These are phyloP conservation scores for Pyrenochaeta sp. DNA, from an alignment of 2,329 filamentous ascomycete species.

Conservation along the genomic window DNA sequence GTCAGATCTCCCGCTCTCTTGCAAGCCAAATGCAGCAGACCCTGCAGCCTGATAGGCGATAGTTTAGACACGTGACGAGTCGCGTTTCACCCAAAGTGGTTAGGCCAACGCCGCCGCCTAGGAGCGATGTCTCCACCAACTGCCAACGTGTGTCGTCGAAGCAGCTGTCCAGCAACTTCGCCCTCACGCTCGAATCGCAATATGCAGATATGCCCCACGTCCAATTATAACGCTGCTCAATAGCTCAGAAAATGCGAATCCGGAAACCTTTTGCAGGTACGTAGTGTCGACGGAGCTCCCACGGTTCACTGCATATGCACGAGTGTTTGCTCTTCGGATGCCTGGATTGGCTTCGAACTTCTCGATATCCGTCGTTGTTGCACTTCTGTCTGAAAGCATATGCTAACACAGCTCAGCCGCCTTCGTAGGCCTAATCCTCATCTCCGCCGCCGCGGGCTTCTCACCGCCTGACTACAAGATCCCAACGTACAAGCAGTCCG, in stretches of 20 bases:
- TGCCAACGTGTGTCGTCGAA: constrained; percentile 1
- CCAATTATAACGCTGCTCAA: constrained; percentile 14
- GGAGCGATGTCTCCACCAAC: neutral
- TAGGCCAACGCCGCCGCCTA: neutral
- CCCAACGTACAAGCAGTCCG: constrained; percentile 71
- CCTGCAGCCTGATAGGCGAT: neutral
- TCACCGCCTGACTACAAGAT: constrained; percentile 58
- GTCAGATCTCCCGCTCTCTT: neutral
- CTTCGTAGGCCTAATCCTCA: constrained; percentile 66
- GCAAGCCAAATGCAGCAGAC: neutral
- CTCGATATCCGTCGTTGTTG: neutral
- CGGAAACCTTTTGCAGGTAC: constrained; percentile 87
- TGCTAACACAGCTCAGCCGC: constrained; percentile 40
- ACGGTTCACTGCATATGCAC: constrained; percentile 14
- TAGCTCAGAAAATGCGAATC: constrained; percentile 74
- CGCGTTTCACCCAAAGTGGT: neutral
- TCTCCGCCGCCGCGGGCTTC: constrained; percentile 77
- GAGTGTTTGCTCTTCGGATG: neutral
- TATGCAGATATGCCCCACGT: constrained; percentile 14
- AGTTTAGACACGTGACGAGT: neutral
- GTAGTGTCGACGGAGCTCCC: constrained; percentile 40
- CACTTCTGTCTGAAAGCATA: constrained; percentile 1
- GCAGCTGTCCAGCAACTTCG: neutral
- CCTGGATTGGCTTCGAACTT: neutral
- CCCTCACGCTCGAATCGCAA: neutral